A percentile compares a stretch with the other conserved stretches of the same genome.
Conservation (phyloP, 495 filamentous ascomycete genomes). For the Gamarada debralockiae region DNA sequence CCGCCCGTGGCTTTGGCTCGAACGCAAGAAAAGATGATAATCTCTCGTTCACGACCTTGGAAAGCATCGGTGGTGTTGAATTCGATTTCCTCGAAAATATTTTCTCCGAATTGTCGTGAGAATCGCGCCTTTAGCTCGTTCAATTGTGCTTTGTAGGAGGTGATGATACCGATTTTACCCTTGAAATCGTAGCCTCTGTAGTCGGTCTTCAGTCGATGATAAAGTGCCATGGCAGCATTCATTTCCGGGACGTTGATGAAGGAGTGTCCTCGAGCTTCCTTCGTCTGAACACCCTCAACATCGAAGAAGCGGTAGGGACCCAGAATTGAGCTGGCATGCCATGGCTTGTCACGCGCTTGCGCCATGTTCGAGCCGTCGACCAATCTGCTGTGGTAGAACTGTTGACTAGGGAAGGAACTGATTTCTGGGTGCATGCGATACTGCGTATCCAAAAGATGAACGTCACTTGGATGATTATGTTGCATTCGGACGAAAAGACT, state of each 20-base stretch:
- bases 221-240: slow-evolving; percentile 78
- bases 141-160: slow-evolving; percentile 94
- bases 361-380: slow-evolving; percentile 83
- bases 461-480: slow-evolving; percentile 76
- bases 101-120: slow-evolving; percentile 61
- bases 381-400: slow-evolving; percentile 88
- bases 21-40: slow-evolving; percentile 99
- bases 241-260: slow-evolving; percentile 87
- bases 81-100: slow-evolving; percentile 74
- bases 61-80: slow-evolving; percentile 99
- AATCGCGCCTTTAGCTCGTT: slow-evolving; percentile 73
- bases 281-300: slow-evolving; percentile 81
- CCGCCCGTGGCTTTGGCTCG: slow-evolving; percentile 81
- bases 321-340: slow-evolving; percentile 78
- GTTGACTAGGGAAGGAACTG: slow-evolving; percentile 78
- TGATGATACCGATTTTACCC: slow-evolving; percentile 92
- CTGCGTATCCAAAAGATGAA: slow-evolving; percentile 94
- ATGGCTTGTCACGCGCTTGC: slow-evolving; percentile 66
- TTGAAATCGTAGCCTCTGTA: slow-evolving; percentile 63
- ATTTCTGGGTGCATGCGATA: slow-evolving; percentile 99
- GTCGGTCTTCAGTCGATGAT: slow-evolving; percentile 69
- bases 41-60: slow-evolving; percentile 92
- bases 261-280: slow-evolving; percentile 74
- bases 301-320: slow-evolving; percentile 98
- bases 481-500: slow-evolving; percentile 99